Evolutionary conservation across 371 early-diverging fungal genomes (phyloP), one percentile per base, ranked within the genome.

Genomic region (Neoconidiobolus thromboides): DNA sequence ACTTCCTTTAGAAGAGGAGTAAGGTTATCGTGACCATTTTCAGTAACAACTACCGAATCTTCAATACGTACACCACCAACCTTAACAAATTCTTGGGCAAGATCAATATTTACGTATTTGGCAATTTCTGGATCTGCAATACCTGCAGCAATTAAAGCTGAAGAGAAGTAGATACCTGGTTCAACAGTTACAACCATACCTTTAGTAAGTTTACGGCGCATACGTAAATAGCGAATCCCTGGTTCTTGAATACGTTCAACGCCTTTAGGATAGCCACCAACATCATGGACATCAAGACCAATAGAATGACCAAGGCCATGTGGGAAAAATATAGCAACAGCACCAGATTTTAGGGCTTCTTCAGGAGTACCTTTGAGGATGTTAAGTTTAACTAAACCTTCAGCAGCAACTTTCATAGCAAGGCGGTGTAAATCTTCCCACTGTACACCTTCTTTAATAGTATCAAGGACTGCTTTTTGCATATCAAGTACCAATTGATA

Each of bases 51-150:
- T 39, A 93, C 82, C 62, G 86, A 83, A 64, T 92, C 92, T 67
- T 94, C 94, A 55, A 94, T 92, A 66, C 94, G 80, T 48, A 94
- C 91, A 65, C 94, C 94, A 50, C 94, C 94, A 12, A 91, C 87
- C 54, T 72, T 64, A 62, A 74, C 72, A 69, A 85, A 89, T 56
- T 79, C 75, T 55, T 78, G 71, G 15, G 89, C 70, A 2, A 74
- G 74, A 14, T 79, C 85, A 63, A 79, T 71, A 69, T 90, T 77
- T 60, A 93, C 74, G 62, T 71, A 87, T 68, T 77, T 65, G 55
- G 77, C 70, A 36, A 78, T 69, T 2, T 69, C 68, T 2, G 79
- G 73, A 61, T 82, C 72, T 38, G 75, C 71, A 63, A 48, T 68
- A 62, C 68, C 66, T 55, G 73, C 75, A 49, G 75, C 78, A 50